phyloP scores from a whole-genome alignment of 148 eudicot genomes.

The Rhododendron griersonianum region DNA sequence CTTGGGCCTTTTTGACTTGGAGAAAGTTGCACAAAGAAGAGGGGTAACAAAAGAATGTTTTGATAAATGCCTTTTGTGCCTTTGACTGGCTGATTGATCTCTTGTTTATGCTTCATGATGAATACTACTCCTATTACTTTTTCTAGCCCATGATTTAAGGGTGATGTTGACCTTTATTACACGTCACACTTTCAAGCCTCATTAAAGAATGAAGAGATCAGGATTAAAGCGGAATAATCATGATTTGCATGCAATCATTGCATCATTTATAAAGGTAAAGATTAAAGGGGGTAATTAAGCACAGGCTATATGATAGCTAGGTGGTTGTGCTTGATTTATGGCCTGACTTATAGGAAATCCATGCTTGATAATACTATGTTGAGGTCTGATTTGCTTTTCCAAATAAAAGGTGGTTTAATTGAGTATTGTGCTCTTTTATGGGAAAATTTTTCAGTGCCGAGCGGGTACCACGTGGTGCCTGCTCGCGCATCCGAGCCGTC shows the following conservation, averaged over 20 bases:
- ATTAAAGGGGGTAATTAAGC: not conserved
- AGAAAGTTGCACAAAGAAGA: conserved; percentile 1
- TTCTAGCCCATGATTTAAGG: not conserved
- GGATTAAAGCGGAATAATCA: not conserved
- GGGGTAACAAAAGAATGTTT: not conserved
- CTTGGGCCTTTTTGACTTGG: conserved; percentile 16
- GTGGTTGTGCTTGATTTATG: not conserved
- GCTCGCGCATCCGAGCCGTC: too few relatives aligned
- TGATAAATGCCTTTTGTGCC: not conserved
- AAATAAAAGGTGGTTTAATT: not conserved
- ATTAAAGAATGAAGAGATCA: not conserved
- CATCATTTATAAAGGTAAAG: not conserved
- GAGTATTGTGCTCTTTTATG: not conserved
- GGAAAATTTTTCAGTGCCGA: too few relatives aligned
- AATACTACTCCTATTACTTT: not conserved
- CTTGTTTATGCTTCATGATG: not conserved
- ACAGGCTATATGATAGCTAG: not conserved
- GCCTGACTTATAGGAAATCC: not conserved
- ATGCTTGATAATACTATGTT: not conserved
- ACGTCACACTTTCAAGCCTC: not conserved
- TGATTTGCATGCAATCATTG: not conserved
- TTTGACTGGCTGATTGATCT: conserved; percentile 3
- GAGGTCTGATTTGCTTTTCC: not conserved
- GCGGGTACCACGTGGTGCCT: too few relatives aligned
- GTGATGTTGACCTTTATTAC: not conserved